phyloP scores from a whole-genome alignment of 495 filamentous ascomycete species.

The Penicillium fimorum region DNA sequence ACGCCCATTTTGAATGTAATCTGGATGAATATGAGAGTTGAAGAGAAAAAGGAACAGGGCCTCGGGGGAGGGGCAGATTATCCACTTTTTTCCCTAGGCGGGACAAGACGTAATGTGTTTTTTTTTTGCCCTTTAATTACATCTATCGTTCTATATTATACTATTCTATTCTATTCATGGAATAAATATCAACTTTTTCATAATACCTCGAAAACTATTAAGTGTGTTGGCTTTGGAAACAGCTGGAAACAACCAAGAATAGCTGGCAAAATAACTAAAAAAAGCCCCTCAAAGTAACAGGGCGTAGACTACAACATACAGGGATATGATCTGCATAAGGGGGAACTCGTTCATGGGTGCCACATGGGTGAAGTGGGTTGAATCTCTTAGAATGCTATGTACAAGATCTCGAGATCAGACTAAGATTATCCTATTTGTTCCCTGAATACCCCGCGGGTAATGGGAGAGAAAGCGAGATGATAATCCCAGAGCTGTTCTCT shows the following conservation, averaged over 20 bases:
- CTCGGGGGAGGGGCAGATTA: neutral
- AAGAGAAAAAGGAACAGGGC: neutral
- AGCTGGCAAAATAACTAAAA: neutral
- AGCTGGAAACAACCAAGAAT: neutral
- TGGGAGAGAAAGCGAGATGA: neutral
- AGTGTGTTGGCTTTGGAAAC: neutral
- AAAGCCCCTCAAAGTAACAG: neutral
- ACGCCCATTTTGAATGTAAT: slow-evolving; percentile 53
- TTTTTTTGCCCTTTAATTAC: no score
- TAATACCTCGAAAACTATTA: neutral
- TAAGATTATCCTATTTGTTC: neutral
- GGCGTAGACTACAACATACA: neutral
- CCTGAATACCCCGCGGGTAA: neutral
- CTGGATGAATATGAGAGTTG: neutral
- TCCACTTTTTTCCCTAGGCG: slow-evolving; percentile 3
- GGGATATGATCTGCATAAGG: slow-evolving; percentile 1
- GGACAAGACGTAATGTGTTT: neutral
- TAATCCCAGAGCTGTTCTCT: neutral
- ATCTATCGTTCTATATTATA: no score
- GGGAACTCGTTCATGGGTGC: neutral
- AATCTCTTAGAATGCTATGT: neutral
- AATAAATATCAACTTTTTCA: no score
- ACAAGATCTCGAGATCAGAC: neutral
- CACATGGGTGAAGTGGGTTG: neutral
- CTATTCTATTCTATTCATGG: no score